A percentile compares a stretch with the other conserved stretches of the same genome.
These are phyloP conservation scores for Suhomyces bolitotheri DNA, from an alignment of 1,139 yeast genomes.

Conservation along the genomic window DNA sequence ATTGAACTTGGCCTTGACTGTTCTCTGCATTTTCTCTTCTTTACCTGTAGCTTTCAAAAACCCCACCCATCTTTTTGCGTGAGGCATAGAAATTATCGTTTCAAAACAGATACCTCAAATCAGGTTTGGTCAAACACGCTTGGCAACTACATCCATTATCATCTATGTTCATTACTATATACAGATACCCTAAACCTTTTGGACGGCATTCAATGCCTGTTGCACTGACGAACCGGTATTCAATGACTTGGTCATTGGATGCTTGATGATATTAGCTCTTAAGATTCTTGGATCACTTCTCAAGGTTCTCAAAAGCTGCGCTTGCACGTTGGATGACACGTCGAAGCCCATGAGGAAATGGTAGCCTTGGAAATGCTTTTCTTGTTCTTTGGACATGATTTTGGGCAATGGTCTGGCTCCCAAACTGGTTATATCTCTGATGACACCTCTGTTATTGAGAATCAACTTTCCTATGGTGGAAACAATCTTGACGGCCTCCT, in stretches of 20 bases:
- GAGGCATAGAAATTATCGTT: too few species aligned
- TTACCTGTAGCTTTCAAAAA: too few species aligned
- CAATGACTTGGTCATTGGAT: constrained; percentile 56
- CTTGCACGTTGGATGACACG: constrained; percentile 80
- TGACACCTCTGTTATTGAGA: constrained; percentile 87
- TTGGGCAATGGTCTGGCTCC: constrained; percentile 81
- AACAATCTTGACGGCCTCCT: constrained; percentile 72
- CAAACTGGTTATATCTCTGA: constrained; percentile 76
- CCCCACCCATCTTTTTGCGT: too few species aligned
- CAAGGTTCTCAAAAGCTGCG: constrained; percentile 77
- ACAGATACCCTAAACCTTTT: constrained; percentile 11
- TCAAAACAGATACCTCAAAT: too few species aligned
- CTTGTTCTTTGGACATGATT: constrained; percentile 82
- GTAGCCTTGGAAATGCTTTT: constrained; percentile 85
- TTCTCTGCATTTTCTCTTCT: neutral
- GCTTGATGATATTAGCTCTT: constrained; percentile 71
- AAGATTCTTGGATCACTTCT: constrained; percentile 88
- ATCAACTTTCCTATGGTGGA: constrained; percentile 81
- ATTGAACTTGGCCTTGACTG: neutral
- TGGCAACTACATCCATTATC: too few species aligned
- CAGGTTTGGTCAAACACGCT: too few species aligned
- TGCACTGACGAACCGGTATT: constrained; percentile 56
- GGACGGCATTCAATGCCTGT: constrained; percentile 27
- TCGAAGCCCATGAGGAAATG: constrained; percentile 88
- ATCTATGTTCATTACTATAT: constrained; percentile 8